A percentile compares a stretch with the other conserved stretches of the same genome.
These are phyloP conservation scores for Prototheca cutis DNA, from an alignment of 163 green algal genomes.

Conservation along the genomic window DNA sequence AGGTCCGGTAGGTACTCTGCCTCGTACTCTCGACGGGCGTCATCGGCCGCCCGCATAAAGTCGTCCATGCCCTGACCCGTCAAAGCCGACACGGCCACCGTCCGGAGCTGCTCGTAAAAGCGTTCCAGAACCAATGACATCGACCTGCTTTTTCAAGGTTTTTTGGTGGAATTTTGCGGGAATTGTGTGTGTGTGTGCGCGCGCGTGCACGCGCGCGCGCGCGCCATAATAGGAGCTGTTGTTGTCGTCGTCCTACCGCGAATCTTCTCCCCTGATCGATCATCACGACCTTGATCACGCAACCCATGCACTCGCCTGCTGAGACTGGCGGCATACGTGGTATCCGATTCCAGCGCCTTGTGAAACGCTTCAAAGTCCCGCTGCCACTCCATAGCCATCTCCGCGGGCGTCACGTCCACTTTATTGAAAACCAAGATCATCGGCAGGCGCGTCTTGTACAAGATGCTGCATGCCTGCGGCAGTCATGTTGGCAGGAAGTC, in stretches of 20 bases:
- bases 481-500: too few relatives aligned
- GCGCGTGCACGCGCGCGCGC: too few relatives aligned
- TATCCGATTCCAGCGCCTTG: constrained; percentile 57
- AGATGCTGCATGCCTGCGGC: constrained; percentile 65
- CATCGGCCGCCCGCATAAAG: constrained; percentile 53
- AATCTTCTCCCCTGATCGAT: too few relatives aligned
- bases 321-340: constrained; percentile 69
- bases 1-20: constrained; percentile 60
- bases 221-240: too few relatives aligned
- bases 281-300: too few relatives aligned
- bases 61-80: constrained; percentile 81
- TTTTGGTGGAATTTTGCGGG: too few relatives aligned
- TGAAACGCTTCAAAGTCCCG: constrained; percentile 78
- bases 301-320: constrained; percentile 37
- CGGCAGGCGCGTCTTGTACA: constrained; percentile 94
- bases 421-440: constrained; percentile 97
- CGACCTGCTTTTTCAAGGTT: too few relatives aligned
- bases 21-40: constrained; percentile 52
- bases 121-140: constrained; percentile 78
- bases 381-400: constrained; percentile 87
- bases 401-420: constrained; percentile 68
- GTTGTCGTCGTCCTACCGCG: too few relatives aligned
- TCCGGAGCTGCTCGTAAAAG: constrained; percentile 80
- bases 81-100: constrained; percentile 78
- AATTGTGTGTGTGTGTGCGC: too few relatives aligned